Evolutionary conservation across 345 rosid species (phyloP), one percentile per base, ranked within the genome.

Genomic region (Pistacia integerrima): DNA sequence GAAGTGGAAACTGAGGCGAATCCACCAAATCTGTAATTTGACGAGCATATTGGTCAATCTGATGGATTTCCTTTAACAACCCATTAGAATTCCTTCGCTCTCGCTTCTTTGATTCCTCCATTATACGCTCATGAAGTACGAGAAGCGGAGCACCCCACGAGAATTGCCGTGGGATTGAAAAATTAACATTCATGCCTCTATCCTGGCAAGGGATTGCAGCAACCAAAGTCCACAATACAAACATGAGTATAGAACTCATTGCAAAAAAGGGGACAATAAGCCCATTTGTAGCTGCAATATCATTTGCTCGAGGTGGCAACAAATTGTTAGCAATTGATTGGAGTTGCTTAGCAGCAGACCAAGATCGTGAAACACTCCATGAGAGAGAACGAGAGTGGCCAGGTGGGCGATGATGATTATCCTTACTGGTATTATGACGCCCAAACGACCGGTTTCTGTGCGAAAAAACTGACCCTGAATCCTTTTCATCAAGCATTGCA

Each of bases 121-220:
- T 44, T 25, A 85, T 77, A 66, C 85, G 76, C 10, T 81, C 82
- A 25, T 85, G 80, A 20, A 85, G 83, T 33, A 58, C 59, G 17
- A 58, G 22, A 11, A 85, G 70, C 0, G 81, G 63, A 61, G 30
- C 1, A 28, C 76, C 83, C 85, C 88, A 85, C 3, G 77, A 13
- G 58, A 77, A 79, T 22, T 72, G 73, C 58, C 77, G 76, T 3
- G 79, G 85, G 72, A 81, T 59, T 11, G 86, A 81, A 52, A 83
- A 78, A 66, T 79, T 72, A 25, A 79, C 51, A 51, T 74, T 58
- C 11, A 85, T 46, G 16, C 86, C 83, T 69, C 86, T 81, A 25
- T 83, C 88, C 66, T 85, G 86, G 41, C 86, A 83, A 56, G 88
- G 88, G 60, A 85, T 83, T 12, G 85, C 86, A 38, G 88, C 85